Evolutionary conservation across 805 yeast species (phyloP).

Genomic region (Clavispora vitiphila): DNA sequence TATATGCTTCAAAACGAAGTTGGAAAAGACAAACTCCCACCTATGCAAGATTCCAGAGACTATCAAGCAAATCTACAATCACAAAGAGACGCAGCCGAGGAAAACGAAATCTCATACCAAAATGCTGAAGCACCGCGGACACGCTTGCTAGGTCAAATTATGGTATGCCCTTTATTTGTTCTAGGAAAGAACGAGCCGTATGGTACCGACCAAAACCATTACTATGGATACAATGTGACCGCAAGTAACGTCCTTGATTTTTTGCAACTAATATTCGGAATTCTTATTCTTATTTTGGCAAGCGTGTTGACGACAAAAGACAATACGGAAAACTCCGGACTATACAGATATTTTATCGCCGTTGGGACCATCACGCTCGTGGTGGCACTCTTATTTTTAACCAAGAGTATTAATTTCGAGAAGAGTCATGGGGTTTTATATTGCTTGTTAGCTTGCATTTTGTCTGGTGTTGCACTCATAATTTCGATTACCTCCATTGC

Average conservation of each 20-base stretch:
- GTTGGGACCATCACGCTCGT: slow-evolving; percentile 28
- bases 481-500: slow-evolving; percentile 23
- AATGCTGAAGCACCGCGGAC: slow-evolving; percentile 2
- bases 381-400: slow-evolving; percentile 31
- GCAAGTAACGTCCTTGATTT: slow-evolving; percentile 25
- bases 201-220: background rate
- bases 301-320: slow-evolving; percentile 23
- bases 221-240: slow-evolving; percentile 17
- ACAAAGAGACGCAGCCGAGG: background rate
- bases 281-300: slow-evolving; percentile 24
- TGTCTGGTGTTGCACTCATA: slow-evolving; percentile 33
- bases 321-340: slow-evolving; percentile 15
- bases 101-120: background rate
- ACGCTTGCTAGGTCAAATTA: slow-evolving; percentile 1
- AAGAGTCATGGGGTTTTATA: slow-evolving; percentile 37
- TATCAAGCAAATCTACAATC: slow-evolving; percentile 4
- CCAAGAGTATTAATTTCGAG: slow-evolving; percentile 35
- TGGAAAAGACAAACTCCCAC: slow-evolving; percentile 19
- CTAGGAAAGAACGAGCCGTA: background rate
- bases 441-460: slow-evolving; percentile 28
- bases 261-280: slow-evolving; percentile 25
- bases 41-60: slow-evolving; percentile 18
- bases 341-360: slow-evolving; percentile 36
- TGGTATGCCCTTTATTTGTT: slow-evolving; percentile 5
- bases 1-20: background rate